phyloP scores from a whole-genome alignment of 805 yeast genomes.

The Wickerhamiella slavikovae region DNA sequence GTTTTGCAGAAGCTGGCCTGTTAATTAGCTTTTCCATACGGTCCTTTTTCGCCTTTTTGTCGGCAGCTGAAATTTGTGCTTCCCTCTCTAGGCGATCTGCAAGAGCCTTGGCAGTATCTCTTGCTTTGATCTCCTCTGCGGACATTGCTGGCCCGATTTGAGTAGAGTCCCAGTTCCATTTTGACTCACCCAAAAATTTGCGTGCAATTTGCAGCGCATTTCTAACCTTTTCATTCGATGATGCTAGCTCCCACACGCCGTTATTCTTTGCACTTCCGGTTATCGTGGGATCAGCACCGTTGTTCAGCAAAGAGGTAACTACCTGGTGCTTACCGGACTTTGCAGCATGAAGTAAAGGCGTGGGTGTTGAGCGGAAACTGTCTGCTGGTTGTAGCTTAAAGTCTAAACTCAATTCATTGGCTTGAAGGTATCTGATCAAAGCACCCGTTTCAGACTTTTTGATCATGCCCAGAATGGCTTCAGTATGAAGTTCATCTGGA shows the following conservation, averaged over 20 bases:
- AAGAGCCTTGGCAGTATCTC: conserved; percentile 11
- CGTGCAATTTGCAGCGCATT: conserved; percentile 53
- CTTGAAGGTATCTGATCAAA: conserved; percentile 37
- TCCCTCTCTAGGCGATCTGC: conserved; percentile 9
- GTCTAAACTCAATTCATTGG: conserved; percentile 33
- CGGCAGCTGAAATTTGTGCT: conserved; percentile 7
- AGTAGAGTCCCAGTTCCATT: conserved; percentile 49
- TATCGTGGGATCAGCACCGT: conserved; percentile 53
- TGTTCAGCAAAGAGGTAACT: conserved; percentile 35
- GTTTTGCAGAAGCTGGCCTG: conserved; percentile 13
- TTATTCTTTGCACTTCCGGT: conserved; percentile 40
- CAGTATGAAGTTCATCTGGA: conserved; percentile 26
- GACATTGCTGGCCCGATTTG: conserved; percentile 37
- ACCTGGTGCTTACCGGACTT: conserved; percentile 45
- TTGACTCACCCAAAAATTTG: conserved; percentile 41
- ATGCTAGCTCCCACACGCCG: conserved; percentile 46
- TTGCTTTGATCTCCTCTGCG: conserved; percentile 15
- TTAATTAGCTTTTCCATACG: conserved; percentile 11
- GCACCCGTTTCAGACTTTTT: conserved; percentile 65
- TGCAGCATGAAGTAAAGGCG: conserved; percentile 62
- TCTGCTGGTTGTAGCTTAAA: conserved; percentile 33
- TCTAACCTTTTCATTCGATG: conserved; percentile 21
- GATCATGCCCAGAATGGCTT: conserved; percentile 35
- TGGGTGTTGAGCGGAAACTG: conserved; percentile 39
- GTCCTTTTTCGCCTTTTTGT: conserved; percentile 7